phyloP scores from a whole-genome alignment of 345 rosid genomes.

The Psidium guajava region DNA sequence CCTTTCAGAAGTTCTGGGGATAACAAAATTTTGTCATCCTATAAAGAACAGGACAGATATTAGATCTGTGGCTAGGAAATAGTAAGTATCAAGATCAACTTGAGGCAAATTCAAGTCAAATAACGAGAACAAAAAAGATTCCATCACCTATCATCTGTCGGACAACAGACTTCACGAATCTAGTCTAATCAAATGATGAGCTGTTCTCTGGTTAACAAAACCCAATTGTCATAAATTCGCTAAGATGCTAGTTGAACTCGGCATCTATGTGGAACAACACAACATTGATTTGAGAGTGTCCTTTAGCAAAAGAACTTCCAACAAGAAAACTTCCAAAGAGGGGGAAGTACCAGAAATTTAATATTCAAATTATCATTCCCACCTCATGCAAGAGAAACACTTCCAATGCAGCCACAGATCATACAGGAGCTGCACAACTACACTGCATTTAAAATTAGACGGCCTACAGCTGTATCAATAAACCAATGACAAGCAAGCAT shows the following conservation, averaged over 20 bases:
- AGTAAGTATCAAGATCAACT: neutral
- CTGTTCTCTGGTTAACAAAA: neutral
- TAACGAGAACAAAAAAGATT: neutral
- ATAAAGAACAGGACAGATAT: neutral
- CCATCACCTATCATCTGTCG: neutral
- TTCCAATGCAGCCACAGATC: neutral
- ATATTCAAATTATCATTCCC: neutral
- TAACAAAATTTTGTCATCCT: neutral
- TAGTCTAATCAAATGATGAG: neutral
- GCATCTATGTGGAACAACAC: neutral
- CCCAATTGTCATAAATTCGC: neutral
- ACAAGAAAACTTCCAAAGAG: neutral
- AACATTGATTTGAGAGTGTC: neutral
- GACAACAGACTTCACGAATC: neutral
- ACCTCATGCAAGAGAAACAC: neutral
- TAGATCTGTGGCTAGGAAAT: neutral
- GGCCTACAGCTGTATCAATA: neutral
- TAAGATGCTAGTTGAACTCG: neutral
- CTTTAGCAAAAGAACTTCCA: neutral
- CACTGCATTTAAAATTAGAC: neutral
- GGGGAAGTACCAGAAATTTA: too few species aligned
- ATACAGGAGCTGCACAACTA: neutral
- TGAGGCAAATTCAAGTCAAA: neutral
- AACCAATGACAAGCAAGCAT: neutral
- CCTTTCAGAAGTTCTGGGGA: neutral